A percentile compares a stretch with the other conserved stretches of the same genome.
These are phyloP conservation scores for Penicillium sp. DNA, from an alignment of 2,329 filamentous ascomycete genomes.

Conservation along the genomic window DNA sequence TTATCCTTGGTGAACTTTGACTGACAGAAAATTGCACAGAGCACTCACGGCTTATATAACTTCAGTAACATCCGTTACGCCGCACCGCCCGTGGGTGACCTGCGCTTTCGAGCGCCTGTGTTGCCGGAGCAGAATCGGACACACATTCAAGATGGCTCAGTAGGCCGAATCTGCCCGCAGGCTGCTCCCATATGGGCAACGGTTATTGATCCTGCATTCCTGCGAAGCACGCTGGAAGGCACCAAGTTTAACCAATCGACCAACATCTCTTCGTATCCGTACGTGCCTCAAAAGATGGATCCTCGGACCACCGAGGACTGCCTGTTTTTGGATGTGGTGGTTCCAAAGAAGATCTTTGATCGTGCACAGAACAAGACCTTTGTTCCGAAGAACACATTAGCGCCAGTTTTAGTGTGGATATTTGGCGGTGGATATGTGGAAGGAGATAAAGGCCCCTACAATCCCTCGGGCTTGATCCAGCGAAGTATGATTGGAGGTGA, in stretches of 20 bases:
- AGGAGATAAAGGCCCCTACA: conserved; percentile 35
- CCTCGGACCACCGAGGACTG: conserved; percentile 34
- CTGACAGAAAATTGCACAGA: conserved; percentile 5
- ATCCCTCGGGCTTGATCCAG: conserved; percentile 39
- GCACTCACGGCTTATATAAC: conserved; percentile 45
- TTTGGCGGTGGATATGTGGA: conserved; percentile 47
- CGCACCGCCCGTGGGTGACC: conserved; percentile 48
- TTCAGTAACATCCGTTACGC: conserved; percentile 56
- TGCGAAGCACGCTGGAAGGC: conserved; percentile 13
- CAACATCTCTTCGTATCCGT: conserved; percentile 21
- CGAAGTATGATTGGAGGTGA: conserved; percentile 38
- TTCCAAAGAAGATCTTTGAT: conserved; percentile 32
- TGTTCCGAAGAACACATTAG: conserved; percentile 14
- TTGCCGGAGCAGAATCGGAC: conserved; percentile 42
- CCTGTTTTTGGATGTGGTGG: conserved; percentile 36
- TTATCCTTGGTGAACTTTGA: not conserved
- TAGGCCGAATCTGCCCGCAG: conserved; percentile 45
- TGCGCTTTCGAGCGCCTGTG: conserved; percentile 49
- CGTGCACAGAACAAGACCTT: conserved; percentile 14
- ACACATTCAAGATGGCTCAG: conserved; percentile 43
- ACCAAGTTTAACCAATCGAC: conserved; percentile 17
- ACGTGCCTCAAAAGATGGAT: conserved; percentile 17
- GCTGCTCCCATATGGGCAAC: conserved; percentile 44
- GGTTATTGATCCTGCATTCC: conserved; percentile 17
- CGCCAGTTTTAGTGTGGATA: conserved; percentile 42